These are phyloP conservation scores for Boletus pseudo-olivaceus DNA, from an alignment of 768 basidiomycete species.

Conservation along the genomic window DNA sequence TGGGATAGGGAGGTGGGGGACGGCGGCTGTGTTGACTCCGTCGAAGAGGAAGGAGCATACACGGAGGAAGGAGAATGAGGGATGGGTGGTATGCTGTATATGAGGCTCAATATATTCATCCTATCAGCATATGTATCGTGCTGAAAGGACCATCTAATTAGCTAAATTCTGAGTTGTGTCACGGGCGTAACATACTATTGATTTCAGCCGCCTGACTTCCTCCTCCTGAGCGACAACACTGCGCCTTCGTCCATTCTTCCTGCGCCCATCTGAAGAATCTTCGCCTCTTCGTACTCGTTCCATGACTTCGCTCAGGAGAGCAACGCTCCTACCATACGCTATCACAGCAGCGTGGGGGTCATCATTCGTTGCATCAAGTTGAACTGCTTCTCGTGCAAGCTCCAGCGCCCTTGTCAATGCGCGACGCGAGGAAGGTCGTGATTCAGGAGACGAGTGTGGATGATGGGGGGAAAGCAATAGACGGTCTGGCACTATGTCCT, in stretches of 20 bases:
- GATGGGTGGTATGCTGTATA: constrained; percentile 80
- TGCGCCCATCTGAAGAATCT: constrained; percentile 67
- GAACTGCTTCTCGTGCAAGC: constrained; percentile 85
- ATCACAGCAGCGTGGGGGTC: constrained; percentile 86
- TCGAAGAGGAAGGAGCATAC: constrained; percentile 42
- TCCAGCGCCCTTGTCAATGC: constrained; percentile 85
- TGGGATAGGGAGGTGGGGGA: constrained; percentile 35
- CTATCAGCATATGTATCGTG: constrained; percentile 95
- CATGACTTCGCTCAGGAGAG: constrained; percentile 89
- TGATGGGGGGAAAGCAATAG: constrained; percentile 42
- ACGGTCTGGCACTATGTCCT: constrained; percentile 44
- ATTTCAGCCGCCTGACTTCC: constrained; percentile 80
- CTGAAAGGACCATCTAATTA: constrained; percentile 38
- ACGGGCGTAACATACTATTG: constrained; percentile 65
- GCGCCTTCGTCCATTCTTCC: constrained; percentile 58
- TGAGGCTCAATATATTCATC: constrained; percentile 87
- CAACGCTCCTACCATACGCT: constrained; percentile 84
- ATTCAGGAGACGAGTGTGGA: constrained; percentile 43
- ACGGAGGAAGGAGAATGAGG: constrained; percentile 60
- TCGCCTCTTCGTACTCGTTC: constrained; percentile 84
- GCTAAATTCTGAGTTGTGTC: constrained; percentile 7
- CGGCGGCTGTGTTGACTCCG: constrained; percentile 34
- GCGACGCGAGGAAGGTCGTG: constrained; percentile 70
- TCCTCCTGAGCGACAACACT: constrained; percentile 90
- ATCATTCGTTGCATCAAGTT: constrained; percentile 83